Percentiles rank a stretch among this genome's conserved stretches.
phyloP scores from a whole-genome alignment of 1,139 yeast species.

The Geotrichum australiense region DNA sequence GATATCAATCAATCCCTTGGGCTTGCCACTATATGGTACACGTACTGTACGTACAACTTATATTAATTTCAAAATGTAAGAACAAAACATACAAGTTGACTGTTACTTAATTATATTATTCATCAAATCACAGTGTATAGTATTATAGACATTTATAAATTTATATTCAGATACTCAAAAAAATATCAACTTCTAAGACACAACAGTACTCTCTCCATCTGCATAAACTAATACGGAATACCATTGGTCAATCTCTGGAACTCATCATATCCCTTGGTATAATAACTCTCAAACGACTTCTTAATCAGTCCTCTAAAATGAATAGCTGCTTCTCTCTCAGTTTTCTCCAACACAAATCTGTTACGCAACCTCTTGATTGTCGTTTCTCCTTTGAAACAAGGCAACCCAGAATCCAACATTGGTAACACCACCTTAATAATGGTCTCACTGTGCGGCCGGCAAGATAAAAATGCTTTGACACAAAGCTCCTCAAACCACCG shows the following conservation, averaged over 20 bases:
- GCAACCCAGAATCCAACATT: slow-evolving; percentile 92
- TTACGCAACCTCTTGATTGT: slow-evolving; percentile 71
- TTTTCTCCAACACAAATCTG: slow-evolving; percentile 74
- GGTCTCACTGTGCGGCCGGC: slow-evolving; percentile 83
- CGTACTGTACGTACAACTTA: no score
- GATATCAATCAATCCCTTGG: no score
- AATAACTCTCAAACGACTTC: slow-evolving; percentile 79
- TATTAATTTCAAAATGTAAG: no score
- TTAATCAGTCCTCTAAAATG: slow-evolving; percentile 69
- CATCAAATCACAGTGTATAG: no score
- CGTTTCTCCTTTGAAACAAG: slow-evolving; percentile 81
- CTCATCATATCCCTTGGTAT: slow-evolving; percentile 94
- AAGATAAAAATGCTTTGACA: slow-evolving; percentile 83
- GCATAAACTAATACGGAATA: slow-evolving; percentile 83
- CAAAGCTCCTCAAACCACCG: slow-evolving; percentile 93
- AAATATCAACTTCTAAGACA: background rate
- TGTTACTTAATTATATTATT: no score
- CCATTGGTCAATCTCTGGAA: slow-evolving; percentile 96
- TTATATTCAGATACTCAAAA: no score
- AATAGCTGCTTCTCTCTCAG: slow-evolving; percentile 79
- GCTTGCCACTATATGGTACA: no score
- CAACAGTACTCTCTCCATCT: background rate
- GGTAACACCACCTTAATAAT: slow-evolving; percentile 82
- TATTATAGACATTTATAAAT: no score
- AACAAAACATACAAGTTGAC: no score